Conservation (phyloP, 169 alveolate genomes). For the Plasmodium vinckei region DNA sequence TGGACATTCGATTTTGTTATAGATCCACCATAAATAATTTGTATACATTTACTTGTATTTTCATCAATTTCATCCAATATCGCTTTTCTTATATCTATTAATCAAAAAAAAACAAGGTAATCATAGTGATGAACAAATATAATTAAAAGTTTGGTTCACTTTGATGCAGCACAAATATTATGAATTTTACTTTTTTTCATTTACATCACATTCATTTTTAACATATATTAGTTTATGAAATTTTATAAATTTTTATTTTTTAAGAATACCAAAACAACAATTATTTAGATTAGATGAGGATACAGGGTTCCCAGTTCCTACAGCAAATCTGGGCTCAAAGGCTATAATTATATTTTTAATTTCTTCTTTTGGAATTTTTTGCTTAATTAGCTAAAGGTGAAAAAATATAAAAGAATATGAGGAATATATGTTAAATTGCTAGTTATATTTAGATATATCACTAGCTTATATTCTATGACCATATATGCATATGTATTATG, state of each 20-base stretch:
- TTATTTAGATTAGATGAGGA: conserved; percentile 14
- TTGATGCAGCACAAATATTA: neutral
- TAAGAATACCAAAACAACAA: conserved; percentile 34
- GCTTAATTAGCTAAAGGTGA: conserved; percentile 27
- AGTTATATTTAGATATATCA: too few relatives aligned
- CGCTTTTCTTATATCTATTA: conserved; percentile 21
- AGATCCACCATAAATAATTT: conserved; percentile 58
- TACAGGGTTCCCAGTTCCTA: conserved; percentile 51
- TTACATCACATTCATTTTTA: neutral
- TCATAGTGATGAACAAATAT: neutral
- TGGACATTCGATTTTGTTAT: conserved; percentile 30
- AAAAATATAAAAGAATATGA: neutral
- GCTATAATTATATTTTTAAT: conserved; percentile 61
- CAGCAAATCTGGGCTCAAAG: conserved; percentile 61
- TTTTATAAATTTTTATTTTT: neutral
- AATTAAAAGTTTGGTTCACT: neutral
- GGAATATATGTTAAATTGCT: neutral
- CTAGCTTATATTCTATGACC: neutral
- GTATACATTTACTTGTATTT: conserved; percentile 26
- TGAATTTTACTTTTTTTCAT: neutral
- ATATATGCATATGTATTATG: neutral
- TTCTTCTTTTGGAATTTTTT: conserved; percentile 34
- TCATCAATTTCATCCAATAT: conserved; percentile 46
- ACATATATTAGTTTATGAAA: neutral
- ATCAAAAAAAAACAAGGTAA: neutral